Evolutionary conservation across 2,329 filamentous ascomycete species (phyloP).

Genomic region (Aspergillus viridinutans): DNA sequence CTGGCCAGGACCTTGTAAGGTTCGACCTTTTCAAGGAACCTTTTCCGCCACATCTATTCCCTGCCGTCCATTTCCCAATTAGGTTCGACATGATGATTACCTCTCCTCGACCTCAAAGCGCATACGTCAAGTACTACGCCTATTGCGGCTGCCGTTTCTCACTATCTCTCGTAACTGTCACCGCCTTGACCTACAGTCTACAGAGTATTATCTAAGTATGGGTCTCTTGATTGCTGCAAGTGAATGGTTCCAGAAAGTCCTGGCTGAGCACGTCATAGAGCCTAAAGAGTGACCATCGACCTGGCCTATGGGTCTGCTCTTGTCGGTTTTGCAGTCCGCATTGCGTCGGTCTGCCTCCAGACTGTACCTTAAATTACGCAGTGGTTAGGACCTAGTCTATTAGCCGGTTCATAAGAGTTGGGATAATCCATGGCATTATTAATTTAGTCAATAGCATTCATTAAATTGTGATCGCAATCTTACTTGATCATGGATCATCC

Average conservation of each 20-base stretch:
- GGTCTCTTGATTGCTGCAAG: background rate
- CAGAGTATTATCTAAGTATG: background rate
- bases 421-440: background rate
- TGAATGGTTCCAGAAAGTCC: background rate
- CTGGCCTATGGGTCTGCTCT: background rate
- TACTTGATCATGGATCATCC: background rate
- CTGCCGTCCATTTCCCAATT: background rate
- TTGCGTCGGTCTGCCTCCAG: background rate
- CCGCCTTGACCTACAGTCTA: background rate
- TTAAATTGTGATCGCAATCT: background rate
- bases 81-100: background rate
- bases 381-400: background rate
- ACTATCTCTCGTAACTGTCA: too few species aligned
- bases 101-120: background rate
- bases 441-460: background rate
- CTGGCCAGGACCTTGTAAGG: background rate
- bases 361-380: background rate
- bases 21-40: background rate
- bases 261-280: background rate
- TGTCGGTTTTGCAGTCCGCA: background rate
- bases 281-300: background rate
- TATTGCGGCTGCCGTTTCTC: background rate
- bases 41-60: background rate
- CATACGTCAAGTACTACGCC: background rate
- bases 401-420: background rate